These are phyloP conservation scores for Pterothamnion heteromorphum DNA, from an alignment of 31 red algal genomes.

Conservation along the genomic window DNA sequence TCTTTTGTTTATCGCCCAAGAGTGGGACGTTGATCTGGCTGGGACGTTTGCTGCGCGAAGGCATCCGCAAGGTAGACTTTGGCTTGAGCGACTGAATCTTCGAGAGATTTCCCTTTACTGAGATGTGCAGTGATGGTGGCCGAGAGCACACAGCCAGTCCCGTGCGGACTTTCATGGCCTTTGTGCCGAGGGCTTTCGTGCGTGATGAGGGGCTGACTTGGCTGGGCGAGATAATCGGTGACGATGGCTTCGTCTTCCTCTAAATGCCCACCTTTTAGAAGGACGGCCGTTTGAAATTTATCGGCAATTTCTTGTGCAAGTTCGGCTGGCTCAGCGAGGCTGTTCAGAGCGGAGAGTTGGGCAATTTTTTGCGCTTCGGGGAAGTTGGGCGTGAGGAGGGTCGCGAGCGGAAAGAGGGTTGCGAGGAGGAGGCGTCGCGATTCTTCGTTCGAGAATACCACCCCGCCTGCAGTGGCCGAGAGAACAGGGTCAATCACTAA, in stretches of 20 bases:
- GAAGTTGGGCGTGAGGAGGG: constrained; percentile 84
- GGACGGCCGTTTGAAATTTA: constrained; percentile 50
- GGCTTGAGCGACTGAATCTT: constrained; percentile 54
- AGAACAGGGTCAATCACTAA: constrained; percentile 85
- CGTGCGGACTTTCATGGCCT: constrained; percentile 80
- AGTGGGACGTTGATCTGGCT: too few relatives aligned
- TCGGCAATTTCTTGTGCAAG: too few relatives aligned
- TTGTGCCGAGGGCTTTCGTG: too few relatives aligned
- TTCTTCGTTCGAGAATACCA: constrained; percentile 35
- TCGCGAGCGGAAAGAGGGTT: constrained; percentile 70
- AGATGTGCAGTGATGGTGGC: constrained; percentile 73
- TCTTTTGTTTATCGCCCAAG: too few relatives aligned
- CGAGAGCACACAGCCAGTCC: constrained; percentile 87
- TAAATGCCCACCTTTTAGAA: constrained; percentile 89
- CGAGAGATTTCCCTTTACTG: constrained; percentile 58
- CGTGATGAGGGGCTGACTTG: constrained; percentile 58
- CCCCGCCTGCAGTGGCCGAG: constrained; percentile 66
- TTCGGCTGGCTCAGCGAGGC: constrained; percentile 50
- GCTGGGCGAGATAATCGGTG: constrained; percentile 53
- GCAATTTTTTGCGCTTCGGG: constrained; percentile 71
- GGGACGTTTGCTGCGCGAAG: too few relatives aligned
- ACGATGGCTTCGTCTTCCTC: not conserved
- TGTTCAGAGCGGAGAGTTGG: constrained; percentile 23
- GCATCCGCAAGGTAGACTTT: too few relatives aligned
- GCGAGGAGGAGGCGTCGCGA: constrained; percentile 49